A percentile compares a stretch with the other conserved stretches of the same genome.
Conservation (phyloP, 1,139 yeast species). For the Kurtzmaniella natalensis region DNA sequence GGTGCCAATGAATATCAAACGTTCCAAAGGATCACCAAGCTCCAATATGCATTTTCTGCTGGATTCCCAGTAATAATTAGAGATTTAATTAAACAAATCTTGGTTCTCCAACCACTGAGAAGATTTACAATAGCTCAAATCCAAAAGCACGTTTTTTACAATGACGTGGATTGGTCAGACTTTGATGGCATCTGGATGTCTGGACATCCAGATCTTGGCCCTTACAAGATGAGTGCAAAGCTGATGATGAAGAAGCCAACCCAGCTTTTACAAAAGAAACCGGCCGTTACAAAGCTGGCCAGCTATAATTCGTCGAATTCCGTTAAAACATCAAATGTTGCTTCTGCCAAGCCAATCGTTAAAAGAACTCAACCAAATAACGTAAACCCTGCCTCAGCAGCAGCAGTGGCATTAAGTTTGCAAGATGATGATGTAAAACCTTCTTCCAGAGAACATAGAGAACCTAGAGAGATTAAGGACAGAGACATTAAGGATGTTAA, state of each 20-base stretch:
- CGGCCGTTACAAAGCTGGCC: conserved; percentile 4
- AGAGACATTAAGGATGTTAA: conserved; percentile 6
- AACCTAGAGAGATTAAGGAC: conserved; percentile 11
- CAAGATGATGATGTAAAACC: conserved; percentile 14
- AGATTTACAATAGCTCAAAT: conserved; percentile 36
- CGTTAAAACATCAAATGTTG: too few species aligned
- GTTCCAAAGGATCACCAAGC: conserved; percentile 44
- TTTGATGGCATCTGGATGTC: conserved; percentile 63
- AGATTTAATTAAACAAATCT: conserved; percentile 41
- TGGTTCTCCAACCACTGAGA: conserved; percentile 41
- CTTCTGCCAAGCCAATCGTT: neutral
- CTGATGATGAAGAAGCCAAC: conserved; percentile 56
- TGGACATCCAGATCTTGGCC: conserved; percentile 73
- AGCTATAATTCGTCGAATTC: too few species aligned
- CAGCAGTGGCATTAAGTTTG: conserved; percentile 40
- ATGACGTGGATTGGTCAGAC: conserved; percentile 60
- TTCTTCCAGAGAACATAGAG: too few species aligned
- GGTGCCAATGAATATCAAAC: conserved; percentile 74
- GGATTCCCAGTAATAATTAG: conserved; percentile 46
- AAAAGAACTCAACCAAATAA: neutral
- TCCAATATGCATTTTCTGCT: conserved; percentile 64
- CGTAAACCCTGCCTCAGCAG: conserved; percentile 40
- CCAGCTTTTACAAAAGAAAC: conserved; percentile 15
- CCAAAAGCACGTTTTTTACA: conserved; percentile 65
- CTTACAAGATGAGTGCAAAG: conserved; percentile 53